Conservation (phyloP, 805 yeast genomes). For the Myxozyma lipomycoides region DNA sequence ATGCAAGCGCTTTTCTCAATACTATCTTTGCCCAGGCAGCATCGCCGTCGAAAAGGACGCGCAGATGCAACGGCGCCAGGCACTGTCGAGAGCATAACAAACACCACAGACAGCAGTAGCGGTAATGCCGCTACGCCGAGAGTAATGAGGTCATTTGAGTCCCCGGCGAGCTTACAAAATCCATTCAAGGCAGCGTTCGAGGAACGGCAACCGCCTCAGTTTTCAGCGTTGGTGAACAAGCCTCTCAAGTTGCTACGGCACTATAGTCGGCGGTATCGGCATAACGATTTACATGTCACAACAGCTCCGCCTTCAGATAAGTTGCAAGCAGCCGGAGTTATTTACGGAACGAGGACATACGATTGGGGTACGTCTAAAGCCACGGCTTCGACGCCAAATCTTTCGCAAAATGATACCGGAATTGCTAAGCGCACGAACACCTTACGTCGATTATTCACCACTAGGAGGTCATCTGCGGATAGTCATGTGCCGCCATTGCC, state of each 20-base stretch:
- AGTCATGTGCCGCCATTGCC: slow-evolving; percentile 13
- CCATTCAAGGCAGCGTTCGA: too few relatives aligned
- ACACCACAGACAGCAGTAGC: not conserved
- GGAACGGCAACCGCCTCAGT: not conserved
- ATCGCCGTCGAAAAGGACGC: not conserved
- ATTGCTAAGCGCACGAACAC: slow-evolving; percentile 1
- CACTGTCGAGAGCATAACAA: too few relatives aligned
- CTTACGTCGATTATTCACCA: slow-evolving; percentile 7
- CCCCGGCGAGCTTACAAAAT: too few relatives aligned
- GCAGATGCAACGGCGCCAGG: too few relatives aligned
- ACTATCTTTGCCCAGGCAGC: not conserved
- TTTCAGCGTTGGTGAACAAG: not conserved
- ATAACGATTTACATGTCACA: not conserved
- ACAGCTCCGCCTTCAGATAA: not conserved
- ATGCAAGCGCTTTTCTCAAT: not conserved
- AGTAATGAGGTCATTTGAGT: not conserved
- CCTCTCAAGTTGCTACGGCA: not conserved
- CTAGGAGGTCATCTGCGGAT: slow-evolving; percentile 4
- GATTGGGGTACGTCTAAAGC: slow-evolving; percentile 43
- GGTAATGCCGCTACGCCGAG: not conserved
- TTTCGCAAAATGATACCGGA: not conserved
- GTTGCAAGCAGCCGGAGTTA: slow-evolving; percentile 31
- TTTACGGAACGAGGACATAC: slow-evolving; percentile 49
- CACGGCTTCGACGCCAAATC: slow-evolving; percentile 24
- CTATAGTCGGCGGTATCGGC: not conserved